These are phyloP conservation scores for Rhynchosporium agropyri DNA, from an alignment of 2,329 filamentous ascomycete genomes.

Conservation along the genomic window DNA sequence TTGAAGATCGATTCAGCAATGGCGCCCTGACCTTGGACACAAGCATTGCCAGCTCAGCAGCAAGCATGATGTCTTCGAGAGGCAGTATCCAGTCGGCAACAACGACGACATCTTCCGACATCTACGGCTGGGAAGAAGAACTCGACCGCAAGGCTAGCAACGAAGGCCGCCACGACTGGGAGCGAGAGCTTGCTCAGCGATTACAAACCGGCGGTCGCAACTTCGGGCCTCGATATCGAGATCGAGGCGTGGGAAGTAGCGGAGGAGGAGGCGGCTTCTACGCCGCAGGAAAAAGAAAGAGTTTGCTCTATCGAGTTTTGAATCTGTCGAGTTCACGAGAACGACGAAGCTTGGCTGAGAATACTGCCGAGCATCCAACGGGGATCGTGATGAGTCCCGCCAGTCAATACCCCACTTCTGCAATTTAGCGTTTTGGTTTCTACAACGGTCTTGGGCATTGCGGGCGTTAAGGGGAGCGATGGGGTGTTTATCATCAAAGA, in stretches of 20 bases:
- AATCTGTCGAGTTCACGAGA: constrained; percentile 32
- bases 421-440: constrained; percentile 26
- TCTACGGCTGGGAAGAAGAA: constrained; percentile 59
- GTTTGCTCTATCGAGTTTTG: constrained; percentile 38
- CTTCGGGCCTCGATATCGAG: constrained; percentile 27
- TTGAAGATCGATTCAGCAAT: constrained; percentile 32
- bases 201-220: constrained; percentile 32
- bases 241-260: too few species aligned
- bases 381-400: constrained; percentile 12
- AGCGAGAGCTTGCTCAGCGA: constrained; percentile 29
- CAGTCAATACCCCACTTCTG: constrained; percentile 23
- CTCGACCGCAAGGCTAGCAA: constrained; percentile 43
- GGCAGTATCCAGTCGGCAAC: constrained; percentile 42
- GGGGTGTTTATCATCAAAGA: neutral
- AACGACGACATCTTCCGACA: constrained; percentile 45
- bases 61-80: constrained; percentile 40
- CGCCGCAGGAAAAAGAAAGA: constrained; percentile 35
- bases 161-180: constrained; percentile 32
- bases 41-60: constrained; percentile 42
- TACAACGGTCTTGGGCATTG: constrained; percentile 16
- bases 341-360: constrained; percentile 21
- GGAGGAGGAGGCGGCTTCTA: constrained; percentile 19
- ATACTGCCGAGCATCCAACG: constrained; percentile 15
- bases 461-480: constrained; percentile 19
- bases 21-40: constrained; percentile 34